phyloP scores from a whole-genome alignment of 106 monocot species.

The Dioscorea dumetorum region DNA sequence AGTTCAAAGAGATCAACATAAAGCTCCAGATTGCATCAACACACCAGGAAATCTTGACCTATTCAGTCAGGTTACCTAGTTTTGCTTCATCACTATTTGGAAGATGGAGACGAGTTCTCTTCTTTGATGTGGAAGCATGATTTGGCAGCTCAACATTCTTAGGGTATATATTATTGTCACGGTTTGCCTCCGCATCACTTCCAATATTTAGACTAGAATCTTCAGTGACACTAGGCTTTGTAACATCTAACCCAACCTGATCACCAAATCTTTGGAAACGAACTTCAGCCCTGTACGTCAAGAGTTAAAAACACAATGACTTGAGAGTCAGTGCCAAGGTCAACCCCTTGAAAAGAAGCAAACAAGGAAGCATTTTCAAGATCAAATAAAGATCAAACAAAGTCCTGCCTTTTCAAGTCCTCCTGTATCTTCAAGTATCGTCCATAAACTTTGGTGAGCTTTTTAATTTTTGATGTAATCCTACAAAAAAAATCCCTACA shows the following conservation, averaged over 20 bases:
- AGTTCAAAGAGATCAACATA: background rate
- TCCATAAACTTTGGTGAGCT: constrained; percentile 50
- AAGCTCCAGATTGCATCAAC: background rate
- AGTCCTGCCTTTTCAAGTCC: constrained; percentile 43
- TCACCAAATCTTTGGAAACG: constrained; percentile 33
- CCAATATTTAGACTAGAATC: constrained; percentile 40
- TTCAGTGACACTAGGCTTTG: constrained; percentile 29
- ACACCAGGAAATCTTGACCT: background rate
- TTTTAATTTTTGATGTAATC: constrained; percentile 44
- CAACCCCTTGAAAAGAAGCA: background rate
- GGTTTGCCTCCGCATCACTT: constrained; percentile 32
- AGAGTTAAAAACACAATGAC: background rate
- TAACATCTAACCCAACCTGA: constrained; percentile 35
- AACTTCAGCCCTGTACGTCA: constrained; percentile 36
- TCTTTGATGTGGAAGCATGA: constrained; percentile 27
- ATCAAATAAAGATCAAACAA: background rate
- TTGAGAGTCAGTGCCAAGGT: background rate
- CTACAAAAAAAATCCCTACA: constrained; percentile 13
- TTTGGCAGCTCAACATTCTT: constrained; percentile 17
- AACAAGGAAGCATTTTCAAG: background rate
- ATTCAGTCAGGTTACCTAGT: constrained; percentile 16
- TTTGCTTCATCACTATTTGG: constrained; percentile 31
- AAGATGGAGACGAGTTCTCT: constrained; percentile 14
- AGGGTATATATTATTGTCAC: constrained; percentile 19
- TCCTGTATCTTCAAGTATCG: constrained; percentile 52